These are phyloP conservation scores for Capillidium rhysosporum DNA, from an alignment of 371 early-diverging fungal species.

Conservation along the genomic window DNA sequence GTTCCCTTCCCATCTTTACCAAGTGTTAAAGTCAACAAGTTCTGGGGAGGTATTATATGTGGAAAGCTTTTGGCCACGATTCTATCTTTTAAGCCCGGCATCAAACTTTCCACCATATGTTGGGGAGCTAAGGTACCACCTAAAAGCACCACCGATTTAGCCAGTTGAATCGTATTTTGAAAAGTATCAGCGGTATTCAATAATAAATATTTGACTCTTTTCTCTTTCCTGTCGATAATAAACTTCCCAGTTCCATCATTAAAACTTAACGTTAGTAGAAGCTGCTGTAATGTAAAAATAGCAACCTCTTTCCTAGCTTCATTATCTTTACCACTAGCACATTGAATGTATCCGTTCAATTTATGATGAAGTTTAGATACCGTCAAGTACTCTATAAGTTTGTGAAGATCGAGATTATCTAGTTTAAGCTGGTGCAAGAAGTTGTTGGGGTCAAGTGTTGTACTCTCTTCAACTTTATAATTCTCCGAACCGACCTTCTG, in stretches of 20 bases:
- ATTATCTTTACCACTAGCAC: slow-evolving; percentile 12
- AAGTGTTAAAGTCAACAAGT: slow-evolving; percentile 34
- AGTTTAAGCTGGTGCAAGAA: slow-evolving; percentile 43
- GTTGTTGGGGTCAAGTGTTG: slow-evolving; percentile 25
- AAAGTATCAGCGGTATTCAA: slow-evolving; percentile 76
- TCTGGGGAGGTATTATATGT: slow-evolving; percentile 48
- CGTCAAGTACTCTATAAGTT: slow-evolving; percentile 47
- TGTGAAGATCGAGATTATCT: slow-evolving; percentile 74
- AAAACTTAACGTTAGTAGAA: slow-evolving; percentile 34
- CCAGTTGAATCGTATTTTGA: slow-evolving; percentile 51
- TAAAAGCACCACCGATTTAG: slow-evolving; percentile 68
- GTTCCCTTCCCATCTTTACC: slow-evolving; percentile 12
- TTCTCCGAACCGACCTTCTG: background rate
- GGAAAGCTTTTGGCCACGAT: slow-evolving; percentile 30
- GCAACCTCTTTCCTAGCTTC: background rate
- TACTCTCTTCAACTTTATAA: background rate
- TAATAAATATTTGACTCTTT: slow-evolving; percentile 44
- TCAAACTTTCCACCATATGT: slow-evolving; percentile 24
- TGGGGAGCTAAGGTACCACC: slow-evolving; percentile 96
- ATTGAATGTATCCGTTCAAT: slow-evolving; percentile 17
- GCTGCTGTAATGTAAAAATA: slow-evolving; percentile 19
- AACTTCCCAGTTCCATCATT: slow-evolving; percentile 50
- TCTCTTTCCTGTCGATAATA: slow-evolving; percentile 15
- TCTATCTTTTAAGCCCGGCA: slow-evolving; percentile 14
- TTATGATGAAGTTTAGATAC: slow-evolving; percentile 19